Base-by-base conservation (phyloP, 192 early-diverging fungal species). In the Phycomyces blakesleeanus region DNA sequence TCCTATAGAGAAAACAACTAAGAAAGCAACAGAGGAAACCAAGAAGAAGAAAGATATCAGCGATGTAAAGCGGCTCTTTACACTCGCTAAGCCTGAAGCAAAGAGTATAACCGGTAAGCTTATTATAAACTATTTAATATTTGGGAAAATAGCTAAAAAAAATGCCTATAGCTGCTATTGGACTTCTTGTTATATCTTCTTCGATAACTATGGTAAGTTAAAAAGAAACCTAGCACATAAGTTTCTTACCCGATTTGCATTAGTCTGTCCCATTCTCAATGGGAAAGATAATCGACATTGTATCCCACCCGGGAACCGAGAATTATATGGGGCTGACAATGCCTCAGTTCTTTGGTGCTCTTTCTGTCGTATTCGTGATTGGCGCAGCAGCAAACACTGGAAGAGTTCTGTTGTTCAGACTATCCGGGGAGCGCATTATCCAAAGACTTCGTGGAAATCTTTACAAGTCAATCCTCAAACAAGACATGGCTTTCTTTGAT, bases 401-500 rank as follows among this genome's bases (percentile, higher is more conserved):
- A 47, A 69, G 76, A 11, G 76, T 83, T 63, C 47, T 87, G 34
- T 49, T 80, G 44, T 92, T 95, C 60, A 70, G 79, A 42, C 69
- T 86, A 16, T 74, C 81, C 5, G 88, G 87, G 38, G 91, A 91
- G 63, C 59, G 78, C n/a, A 78, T 95, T 44, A 94, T 90, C 4
- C 79, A 76, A 53, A 67, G 78, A 2, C 68, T 90, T 12, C 84
- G 92, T 21, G 80, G 83, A 55, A 67, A 74, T 42, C 65, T 77
- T 1, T 94, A 91, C 75, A 59, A 69, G 0, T 76, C 88, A 18
- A 87, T 97, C 57, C 63, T 95, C 55, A 76, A 81, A n/a, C 94
- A 97, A 72, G 90, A 95, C 26, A 91, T 94, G 62, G 89, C 75
- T 3, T 97, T 86, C 78, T 97, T 94, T 73, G 94, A 97, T 59